These are phyloP conservation scores for Hymenoscyphus albidus DNA, from an alignment of 2,329 filamentous ascomycete species.

Conservation along the genomic window DNA sequence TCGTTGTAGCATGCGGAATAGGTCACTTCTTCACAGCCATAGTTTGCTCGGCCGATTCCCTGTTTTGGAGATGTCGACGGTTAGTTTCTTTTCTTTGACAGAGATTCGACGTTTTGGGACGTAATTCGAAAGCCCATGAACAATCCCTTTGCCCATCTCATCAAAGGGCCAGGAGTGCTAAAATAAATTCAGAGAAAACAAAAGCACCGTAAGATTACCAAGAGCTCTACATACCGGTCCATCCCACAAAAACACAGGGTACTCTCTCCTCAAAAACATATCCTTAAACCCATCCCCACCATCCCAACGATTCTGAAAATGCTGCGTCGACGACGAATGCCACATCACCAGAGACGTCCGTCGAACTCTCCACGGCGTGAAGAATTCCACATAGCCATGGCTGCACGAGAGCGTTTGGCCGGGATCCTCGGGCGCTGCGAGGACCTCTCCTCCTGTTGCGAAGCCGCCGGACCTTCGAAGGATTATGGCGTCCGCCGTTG, in stretches of 20 bases:
- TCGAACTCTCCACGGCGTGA: conserved; percentile 14
- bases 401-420: conserved; percentile 17
- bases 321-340: conserved; percentile 18
- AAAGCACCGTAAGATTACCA: no score
- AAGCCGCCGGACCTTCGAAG: conserved; percentile 16
- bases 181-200: no score
- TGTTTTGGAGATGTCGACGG: neutral
- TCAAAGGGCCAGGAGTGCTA: no score
- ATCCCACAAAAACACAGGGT: conserved; percentile 18
- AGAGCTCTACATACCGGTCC: conserved; percentile 2
- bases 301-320: conserved; percentile 21
- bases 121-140: no score
- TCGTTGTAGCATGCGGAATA: conserved; percentile 15
- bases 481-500: conserved; percentile 9
- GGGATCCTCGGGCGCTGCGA: conserved; percentile 4
- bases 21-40: conserved; percentile 7
- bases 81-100: neutral
- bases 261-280: conserved; percentile 13
- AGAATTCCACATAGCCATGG: conserved; percentile 20
- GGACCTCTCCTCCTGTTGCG: conserved; percentile 10
- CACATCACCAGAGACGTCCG: conserved; percentile 16
- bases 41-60: conserved; percentile 18
- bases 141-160: no score
- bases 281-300: conserved; percentile 22
- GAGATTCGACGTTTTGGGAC: no score